phyloP scores from a whole-genome alignment of 2,329 filamentous ascomycete genomes.

The Epichloe brachyelytri region DNA sequence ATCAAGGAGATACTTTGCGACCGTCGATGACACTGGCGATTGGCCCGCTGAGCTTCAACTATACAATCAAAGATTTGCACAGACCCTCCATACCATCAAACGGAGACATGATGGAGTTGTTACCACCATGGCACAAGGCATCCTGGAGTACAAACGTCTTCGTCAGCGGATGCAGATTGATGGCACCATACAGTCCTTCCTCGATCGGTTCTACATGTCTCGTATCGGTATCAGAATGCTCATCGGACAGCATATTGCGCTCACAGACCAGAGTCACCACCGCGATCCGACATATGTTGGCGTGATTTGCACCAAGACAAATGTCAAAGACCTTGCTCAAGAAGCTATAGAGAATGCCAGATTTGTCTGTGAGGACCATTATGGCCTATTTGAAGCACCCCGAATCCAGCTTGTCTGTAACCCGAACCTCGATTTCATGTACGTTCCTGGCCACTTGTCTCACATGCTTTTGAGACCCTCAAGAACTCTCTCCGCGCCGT shows the following conservation, averaged over 20 bases:
- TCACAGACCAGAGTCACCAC: constrained; percentile 84
- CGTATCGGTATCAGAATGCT: constrained; percentile 98
- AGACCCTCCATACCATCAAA: constrained; percentile 88
- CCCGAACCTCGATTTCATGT: constrained; percentile 95
- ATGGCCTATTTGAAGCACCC: constrained; percentile 90
- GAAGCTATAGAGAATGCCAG: constrained; percentile 97
- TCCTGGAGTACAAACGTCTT: constrained; percentile 94
- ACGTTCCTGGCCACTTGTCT: constrained; percentile 94
- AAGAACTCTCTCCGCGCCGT: constrained; percentile 97
- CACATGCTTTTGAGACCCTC: constrained; percentile 98
- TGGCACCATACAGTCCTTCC: constrained; percentile 90
- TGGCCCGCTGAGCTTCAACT: constrained; percentile 93
- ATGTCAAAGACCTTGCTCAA: constrained; percentile 84
- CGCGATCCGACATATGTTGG: constrained; percentile 90
- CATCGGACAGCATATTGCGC: constrained; percentile 93
- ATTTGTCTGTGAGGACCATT: constrained; percentile 99
- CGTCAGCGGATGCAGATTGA: constrained; percentile 97
- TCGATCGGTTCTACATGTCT: constrained; percentile 99
- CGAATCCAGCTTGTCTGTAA: constrained; percentile 95
- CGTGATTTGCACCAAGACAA: constrained; percentile 98
- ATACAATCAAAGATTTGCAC: constrained; percentile 84
- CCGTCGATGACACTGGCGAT: constrained; percentile 73
- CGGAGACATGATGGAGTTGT: constrained; percentile 92
- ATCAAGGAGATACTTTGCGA: constrained; percentile 65
- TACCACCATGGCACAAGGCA: constrained; percentile 94